Base-by-base conservation (phyloP, 106 monocot species). In the Cymbidium sinense region DNA sequence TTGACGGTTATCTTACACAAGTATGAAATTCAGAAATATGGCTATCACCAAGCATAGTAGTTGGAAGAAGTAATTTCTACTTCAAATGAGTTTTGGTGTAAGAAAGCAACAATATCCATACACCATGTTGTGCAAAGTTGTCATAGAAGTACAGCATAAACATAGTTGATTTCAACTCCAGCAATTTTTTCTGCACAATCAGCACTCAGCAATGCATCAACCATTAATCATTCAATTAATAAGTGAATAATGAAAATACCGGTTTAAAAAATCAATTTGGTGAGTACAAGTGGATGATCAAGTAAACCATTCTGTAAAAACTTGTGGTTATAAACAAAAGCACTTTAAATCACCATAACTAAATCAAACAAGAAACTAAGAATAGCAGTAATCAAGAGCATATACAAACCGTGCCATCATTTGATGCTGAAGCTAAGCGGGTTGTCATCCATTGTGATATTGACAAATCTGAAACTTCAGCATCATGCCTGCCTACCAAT, bases 401-500 rank as follows among this genome's bases (percentile, higher is more conserved):
- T 77, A 52, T n/a, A 93, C 93, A 82, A 83, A 99, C 99, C 86
- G 77, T 91, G 74, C 99, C 77, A 90, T 99, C 99, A 80, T 89
- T 95, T 64, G 99, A 99, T 41, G 99, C 87, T 43, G 99, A 93
- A 43, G 82, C 99, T 54, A 99, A 82, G 27, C 99, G 99, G 55
- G 95, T 99, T 9, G 80, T 89, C 99, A 99, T 99, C 99, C 95
- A 99, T 70, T 99, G 99, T 74, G 89, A 95, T 83, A 99, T 93
- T 21, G 99, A 99, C 70, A 99, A 81, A 86, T 95, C 95, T 69
- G 99, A 95, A 19, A 99, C 81, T 64, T 95, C 99, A 29, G 64
- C 92, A 83, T 93, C 99, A 86, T 99, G 99, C 82, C 85, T 89
- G 30, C 99, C 99, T 76, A 95, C 82, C 75, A 95, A 67, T 20